These are phyloP conservation scores for Sugiyamaella chiloensis DNA, from an alignment of 805 yeast species.

Conservation along the genomic window DNA sequence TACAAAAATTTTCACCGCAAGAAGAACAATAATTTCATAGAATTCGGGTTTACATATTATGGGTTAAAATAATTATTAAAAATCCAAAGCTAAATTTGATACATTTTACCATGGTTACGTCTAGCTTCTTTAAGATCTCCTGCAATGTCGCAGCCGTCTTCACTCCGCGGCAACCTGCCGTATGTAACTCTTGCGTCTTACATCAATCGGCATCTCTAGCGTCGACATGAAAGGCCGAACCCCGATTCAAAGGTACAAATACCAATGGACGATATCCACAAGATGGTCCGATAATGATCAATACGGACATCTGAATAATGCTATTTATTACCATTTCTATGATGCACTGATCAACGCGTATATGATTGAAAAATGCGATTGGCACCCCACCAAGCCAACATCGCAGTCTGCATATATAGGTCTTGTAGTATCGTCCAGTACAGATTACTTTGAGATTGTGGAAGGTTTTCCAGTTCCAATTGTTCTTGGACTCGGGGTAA, in stretches of 20 bases:
- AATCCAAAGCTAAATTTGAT: too few relatives aligned
- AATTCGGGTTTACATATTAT: too few relatives aligned
- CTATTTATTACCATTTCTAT: slow-evolving; percentile 27
- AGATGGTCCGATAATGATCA: slow-evolving; percentile 31
- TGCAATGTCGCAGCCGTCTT: too few relatives aligned
- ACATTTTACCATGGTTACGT: too few relatives aligned
- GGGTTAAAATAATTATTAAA: too few relatives aligned
- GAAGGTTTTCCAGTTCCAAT: slow-evolving; percentile 30
- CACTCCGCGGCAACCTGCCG: too few relatives aligned
- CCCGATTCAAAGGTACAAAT: slow-evolving; percentile 21
- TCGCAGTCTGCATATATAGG: slow-evolving; percentile 22
- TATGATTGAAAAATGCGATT: slow-evolving; percentile 23
- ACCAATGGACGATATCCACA: slow-evolving; percentile 16
- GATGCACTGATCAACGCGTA: slow-evolving; percentile 23
- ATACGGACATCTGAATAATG: slow-evolving; percentile 31
- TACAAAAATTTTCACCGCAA: too few relatives aligned
- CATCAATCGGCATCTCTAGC: too few relatives aligned
- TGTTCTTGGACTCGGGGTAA: slow-evolving; percentile 27
- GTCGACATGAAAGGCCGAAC: slow-evolving; percentile 16
- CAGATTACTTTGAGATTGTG: slow-evolving; percentile 27
- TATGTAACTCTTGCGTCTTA: too few relatives aligned
- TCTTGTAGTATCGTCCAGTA: slow-evolving; percentile 28
- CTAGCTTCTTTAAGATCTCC: too few relatives aligned
- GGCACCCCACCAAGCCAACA: slow-evolving; percentile 17
- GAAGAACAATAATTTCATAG: too few relatives aligned